Evolutionary conservation across 805 yeast genomes (phyloP), one percentile per base, ranked within the genome.

Genomic region (Candida ipomoeae): DNA sequence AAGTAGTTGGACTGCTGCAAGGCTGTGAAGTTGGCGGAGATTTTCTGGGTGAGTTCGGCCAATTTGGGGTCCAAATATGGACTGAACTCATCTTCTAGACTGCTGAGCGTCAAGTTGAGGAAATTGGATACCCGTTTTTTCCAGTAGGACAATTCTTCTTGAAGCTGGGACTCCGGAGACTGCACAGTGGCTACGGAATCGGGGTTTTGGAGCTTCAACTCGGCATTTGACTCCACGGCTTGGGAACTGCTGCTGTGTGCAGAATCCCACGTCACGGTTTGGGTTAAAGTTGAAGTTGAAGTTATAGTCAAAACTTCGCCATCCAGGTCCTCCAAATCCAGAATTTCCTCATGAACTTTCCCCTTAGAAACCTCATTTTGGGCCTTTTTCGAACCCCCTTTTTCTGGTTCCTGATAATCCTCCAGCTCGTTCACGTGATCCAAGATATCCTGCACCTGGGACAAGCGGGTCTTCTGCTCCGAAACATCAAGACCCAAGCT

Each of bases 111-210:
- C 52, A 72, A 61, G 20, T 62, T 59, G 40, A 71, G 55, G 6
- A 75, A 66, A 40, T 64, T 68, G 48, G 64, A 57, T 20, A 73
- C 68, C 51, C 67, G 69, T 6, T 46, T 33, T 40, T 63, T 65
- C 74, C 76, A 74, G 45, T 58, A 56, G 3, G 41, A 32, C 39
- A 73, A 59, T 44, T 70, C 70, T n/a, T 57, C 57, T 40, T 70
- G 63, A n/a, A 73, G 38, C 31, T 42, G 45, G 3, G 33, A 40
- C 8, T 23, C 20, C 10, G 8, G 10, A 7, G 43, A 40, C 43
- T 40, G 33, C 21, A 40, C 34, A 8, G 43, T 40, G 33, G 34
- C 43, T 15, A 40, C 43, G 6, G 42, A 39, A 23, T 38, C 29
- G n/a, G 20, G 13, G 6, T 2, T 20, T 14, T 17, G 21, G n/a